Base-by-base conservation (phyloP, 192 early-diverging fungal species). In the Coemansia sp. region DNA sequence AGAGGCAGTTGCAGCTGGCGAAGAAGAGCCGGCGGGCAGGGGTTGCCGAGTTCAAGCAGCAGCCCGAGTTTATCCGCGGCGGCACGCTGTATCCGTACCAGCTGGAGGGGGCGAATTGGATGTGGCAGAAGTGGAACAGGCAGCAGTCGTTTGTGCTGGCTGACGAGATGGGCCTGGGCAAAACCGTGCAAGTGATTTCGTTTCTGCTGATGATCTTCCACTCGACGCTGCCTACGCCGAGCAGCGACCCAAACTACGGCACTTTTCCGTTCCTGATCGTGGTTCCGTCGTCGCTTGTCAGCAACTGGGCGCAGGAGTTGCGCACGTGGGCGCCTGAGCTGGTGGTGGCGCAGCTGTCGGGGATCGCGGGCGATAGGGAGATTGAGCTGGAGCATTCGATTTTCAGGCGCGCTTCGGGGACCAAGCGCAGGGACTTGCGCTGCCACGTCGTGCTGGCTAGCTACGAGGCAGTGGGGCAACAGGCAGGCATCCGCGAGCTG, bases 361-460 rank as follows among this genome's bases (percentile, higher is more conserved):
- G 95, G 42, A 85, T 90, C 48, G 77, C 79, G 0, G 76, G 81
- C 6, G 85, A 89, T 21, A 86, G 96, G 6, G 77, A 91, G 31
- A 75, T 92, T 0, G 65, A 82, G 57, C 55, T 76, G n/a, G 50
- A 62, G 31, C 55, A 65, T 33, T 70, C 74, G 11, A 21, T 82
- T 10, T 76, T 82, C 42, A 48, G 70, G 9, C n/a, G 39, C 1
- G 6, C 25, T 25, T 4, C 48, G 6, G 48, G 48, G 48, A 8
- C 25, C 6, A 33, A 8, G 28, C 21, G 1, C n/a, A 56, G 0
- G 53, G 57, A 87, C 16, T 65, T 93, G n/a, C 85, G 88, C 34
- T 94, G 96, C 76, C 96, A 98, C 41, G 95, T 92, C 0, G 72
- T 99, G 20, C 73, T 99, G n/a, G 94, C 95, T 0, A 96, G 94